These are phyloP conservation scores for Toxicodendron radicans DNA, from an alignment of 345 rosid genomes.

Conservation along the genomic window DNA sequence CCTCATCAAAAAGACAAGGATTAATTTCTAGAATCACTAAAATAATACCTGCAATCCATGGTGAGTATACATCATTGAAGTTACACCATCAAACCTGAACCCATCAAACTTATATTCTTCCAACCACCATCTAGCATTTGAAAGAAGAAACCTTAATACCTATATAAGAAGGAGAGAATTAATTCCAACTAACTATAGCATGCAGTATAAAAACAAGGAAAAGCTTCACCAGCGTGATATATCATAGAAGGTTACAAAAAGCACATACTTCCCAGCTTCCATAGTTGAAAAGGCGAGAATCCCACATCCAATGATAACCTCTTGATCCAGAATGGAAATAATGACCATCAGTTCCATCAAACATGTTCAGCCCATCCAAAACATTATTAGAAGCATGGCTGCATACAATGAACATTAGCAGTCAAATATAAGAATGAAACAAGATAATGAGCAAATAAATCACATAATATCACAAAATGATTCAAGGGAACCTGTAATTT, in stretches of 20 bases:
- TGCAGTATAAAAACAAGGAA: slow-evolving; percentile 7
- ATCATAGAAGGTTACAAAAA: slow-evolving; percentile 16
- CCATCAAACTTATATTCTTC: slow-evolving; percentile 96
- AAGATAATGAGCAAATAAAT: neutral
- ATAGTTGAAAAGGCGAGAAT: slow-evolving; percentile 94
- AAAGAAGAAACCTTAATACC: slow-evolving; percentile 86
- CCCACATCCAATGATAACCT: slow-evolving; percentile 99
- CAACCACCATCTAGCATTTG: slow-evolving; percentile 99
- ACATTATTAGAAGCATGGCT: slow-evolving; percentile 93
- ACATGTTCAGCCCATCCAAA: slow-evolving; percentile 93
- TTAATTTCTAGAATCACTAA: slow-evolving; percentile 11
- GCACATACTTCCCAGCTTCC: slow-evolving; percentile 95
- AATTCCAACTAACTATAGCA: slow-evolving; percentile 19
- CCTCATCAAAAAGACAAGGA: neutral
- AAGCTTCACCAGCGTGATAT: slow-evolving; percentile 8
- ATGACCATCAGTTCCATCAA: slow-evolving; percentile 92
- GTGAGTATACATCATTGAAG: slow-evolving; percentile 98
- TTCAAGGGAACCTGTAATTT: neutral
- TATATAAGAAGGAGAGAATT: slow-evolving; percentile 26
- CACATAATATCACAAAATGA: neutral
- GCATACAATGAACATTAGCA: slow-evolving; percentile 23
- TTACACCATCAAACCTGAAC: slow-evolving; percentile 96
- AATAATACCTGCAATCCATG: slow-evolving; percentile 79
- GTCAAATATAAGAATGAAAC: slow-evolving; percentile 17
- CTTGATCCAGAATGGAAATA: slow-evolving; percentile 86